A percentile compares a stretch with the other conserved stretches of the same genome.
Evolutionary conservation across 2,329 filamentous ascomycete species (phyloP).

Genomic region (Cordyceps cateniannulata): DNA sequence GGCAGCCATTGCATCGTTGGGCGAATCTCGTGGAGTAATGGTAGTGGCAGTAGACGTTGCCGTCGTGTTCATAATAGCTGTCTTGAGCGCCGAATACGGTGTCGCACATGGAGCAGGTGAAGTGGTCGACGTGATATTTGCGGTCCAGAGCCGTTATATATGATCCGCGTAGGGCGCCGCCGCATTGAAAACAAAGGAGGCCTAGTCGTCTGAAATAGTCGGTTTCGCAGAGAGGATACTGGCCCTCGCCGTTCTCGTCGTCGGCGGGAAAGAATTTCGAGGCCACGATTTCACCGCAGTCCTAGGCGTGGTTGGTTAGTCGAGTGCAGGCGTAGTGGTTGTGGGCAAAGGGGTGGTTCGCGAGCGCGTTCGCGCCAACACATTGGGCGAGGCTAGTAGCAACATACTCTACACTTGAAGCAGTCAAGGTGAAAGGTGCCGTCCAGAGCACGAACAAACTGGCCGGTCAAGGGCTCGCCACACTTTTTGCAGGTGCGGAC

Average conservation of each 20-base stretch:
- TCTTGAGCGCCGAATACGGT: constrained; percentile 98
- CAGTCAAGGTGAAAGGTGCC: constrained; percentile 96
- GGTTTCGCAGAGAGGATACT: constrained; percentile 95
- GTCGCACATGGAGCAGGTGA: constrained; percentile 93
- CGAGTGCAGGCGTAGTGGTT: neutral
- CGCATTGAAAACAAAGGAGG: constrained; percentile 85
- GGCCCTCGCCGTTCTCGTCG: constrained; percentile 74
- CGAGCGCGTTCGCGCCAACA: neutral
- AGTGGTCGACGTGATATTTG: constrained; percentile 99
- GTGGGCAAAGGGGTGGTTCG: neutral
- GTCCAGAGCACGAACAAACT: constrained; percentile 90
- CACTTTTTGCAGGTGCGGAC: constrained; percentile 78
- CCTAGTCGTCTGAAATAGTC: constrained; percentile 94
- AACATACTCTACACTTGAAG: constrained; percentile 87
- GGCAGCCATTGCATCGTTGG: constrained; percentile 91
- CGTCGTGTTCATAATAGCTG: constrained; percentile 97
- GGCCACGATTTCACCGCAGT: constrained; percentile 93
- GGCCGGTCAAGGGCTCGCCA: constrained; percentile 77
- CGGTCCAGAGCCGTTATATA: constrained; percentile 97
- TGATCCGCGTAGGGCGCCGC: constrained; percentile 85
- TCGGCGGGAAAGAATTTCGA: constrained; percentile 99
- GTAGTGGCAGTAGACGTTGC: constrained; percentile 95
- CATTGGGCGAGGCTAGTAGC: neutral
- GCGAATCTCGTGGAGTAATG: constrained; percentile 98
- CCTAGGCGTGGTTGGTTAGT: constrained; percentile 36